Percentiles rank a stretch among this genome's conserved stretches.
These are phyloP conservation scores for Globisporangium takayamanum DNA, from an alignment of 352 stramenopile genomes.

Conservation along the genomic window DNA sequence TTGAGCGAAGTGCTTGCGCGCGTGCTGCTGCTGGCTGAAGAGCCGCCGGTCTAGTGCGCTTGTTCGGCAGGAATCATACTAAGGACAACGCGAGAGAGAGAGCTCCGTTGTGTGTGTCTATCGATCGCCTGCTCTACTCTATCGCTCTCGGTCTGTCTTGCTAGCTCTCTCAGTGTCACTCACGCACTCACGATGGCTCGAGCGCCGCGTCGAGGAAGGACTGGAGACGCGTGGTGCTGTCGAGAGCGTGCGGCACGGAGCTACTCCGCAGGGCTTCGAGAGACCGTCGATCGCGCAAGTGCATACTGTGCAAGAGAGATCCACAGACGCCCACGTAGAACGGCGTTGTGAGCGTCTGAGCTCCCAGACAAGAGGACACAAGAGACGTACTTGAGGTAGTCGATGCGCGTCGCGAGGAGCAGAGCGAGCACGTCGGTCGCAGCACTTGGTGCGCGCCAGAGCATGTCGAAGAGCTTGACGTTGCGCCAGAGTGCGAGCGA, in stretches of 20 bases:
- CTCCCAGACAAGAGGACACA: neutral
- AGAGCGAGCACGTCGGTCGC: constrained; percentile 18
- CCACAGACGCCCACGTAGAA: neutral
- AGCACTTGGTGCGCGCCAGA: constrained; percentile 18
- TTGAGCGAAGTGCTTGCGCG: constrained; percentile 79
- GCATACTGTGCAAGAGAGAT: constrained; percentile 26
- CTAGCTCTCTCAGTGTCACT: neutral
- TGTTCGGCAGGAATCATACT: neutral
- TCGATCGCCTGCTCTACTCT: neutral
- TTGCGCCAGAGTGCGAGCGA: constrained; percentile 46
- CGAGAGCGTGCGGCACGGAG: constrained; percentile 21
- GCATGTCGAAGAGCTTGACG: constrained; percentile 29
- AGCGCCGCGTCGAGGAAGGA: constrained; percentile 26
- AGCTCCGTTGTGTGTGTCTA: neutral
- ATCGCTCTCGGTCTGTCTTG: neutral
- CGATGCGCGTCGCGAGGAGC: constrained; percentile 22
- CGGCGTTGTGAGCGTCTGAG: too few relatives aligned
- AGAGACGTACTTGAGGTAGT: constrained; percentile 45
- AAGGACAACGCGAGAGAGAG: too few relatives aligned
- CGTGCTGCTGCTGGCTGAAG: constrained; percentile 73
- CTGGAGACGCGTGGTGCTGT: constrained; percentile 21
- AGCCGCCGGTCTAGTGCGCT: constrained; percentile 23
- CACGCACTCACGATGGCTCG: neutral
- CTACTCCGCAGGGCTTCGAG: constrained; percentile 17
- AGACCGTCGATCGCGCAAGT: constrained; percentile 32